Percentiles rank a stretch among this genome's conserved stretches.
These are phyloP conservation scores for Climacium dendroides DNA, from an alignment of 225 moss, liverwort and hornwort genomes.

Conservation along the genomic window DNA sequence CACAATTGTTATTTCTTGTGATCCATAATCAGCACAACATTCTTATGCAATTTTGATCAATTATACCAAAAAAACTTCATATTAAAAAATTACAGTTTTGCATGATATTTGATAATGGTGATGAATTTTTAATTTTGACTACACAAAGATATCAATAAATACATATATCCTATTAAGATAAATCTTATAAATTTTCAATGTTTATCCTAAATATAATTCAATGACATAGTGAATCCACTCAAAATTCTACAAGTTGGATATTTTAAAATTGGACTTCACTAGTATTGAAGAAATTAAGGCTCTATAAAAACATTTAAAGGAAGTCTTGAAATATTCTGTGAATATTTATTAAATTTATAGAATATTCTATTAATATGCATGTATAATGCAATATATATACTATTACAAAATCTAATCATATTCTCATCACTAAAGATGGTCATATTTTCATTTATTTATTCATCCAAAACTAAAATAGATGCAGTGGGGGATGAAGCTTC, in stretches of 20 bases:
- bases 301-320: not conserved
- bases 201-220: not conserved
- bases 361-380: not conserved
- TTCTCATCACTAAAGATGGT: rapidly evolving
- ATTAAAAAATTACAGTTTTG: too few relatives aligned
- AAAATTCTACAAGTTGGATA: not conserved
- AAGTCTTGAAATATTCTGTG: not conserved
- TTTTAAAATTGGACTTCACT: not conserved
- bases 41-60: too few relatives aligned
- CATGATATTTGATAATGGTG: not conserved
- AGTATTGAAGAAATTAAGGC: not conserved
- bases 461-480: not conserved
- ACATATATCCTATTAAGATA: not conserved
- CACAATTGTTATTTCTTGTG: too few relatives aligned
- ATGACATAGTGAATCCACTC: rapidly evolving
- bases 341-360: not conserved
- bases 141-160: not conserved
- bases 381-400: not conserved
- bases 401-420: not conserved
- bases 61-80: too few relatives aligned
- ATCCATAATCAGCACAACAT: too few relatives aligned
- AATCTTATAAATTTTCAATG: not conserved
- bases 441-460: not conserved
- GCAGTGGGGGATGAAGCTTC: not conserved
- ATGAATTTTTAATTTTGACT: not conserved